phyloP scores from a whole-genome alignment of 495 filamentous ascomycete genomes.

The Podospora pseudopauciseta region DNA sequence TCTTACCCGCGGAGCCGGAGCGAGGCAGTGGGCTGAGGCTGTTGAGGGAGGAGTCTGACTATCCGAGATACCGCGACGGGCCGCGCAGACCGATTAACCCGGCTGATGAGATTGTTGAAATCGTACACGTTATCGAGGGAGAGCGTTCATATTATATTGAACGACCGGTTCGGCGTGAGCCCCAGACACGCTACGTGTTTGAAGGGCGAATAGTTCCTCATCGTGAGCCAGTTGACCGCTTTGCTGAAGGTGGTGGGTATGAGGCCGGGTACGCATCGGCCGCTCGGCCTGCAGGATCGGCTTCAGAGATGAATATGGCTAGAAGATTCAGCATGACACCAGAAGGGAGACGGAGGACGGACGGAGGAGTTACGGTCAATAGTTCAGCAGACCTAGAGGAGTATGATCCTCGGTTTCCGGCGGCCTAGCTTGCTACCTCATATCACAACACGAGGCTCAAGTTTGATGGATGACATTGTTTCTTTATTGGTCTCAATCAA shows the following conservation, averaged over 20 bases:
- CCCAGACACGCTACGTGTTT: conserved; percentile 21
- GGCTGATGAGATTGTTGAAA: conserved; percentile 40
- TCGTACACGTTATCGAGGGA: conserved; percentile 44
- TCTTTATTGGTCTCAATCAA: background rate
- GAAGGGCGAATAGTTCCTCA: conserved; percentile 14
- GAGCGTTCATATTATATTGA: conserved; percentile 40
- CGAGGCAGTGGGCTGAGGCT: background rate
- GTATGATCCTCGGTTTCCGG: conserved; percentile 40
- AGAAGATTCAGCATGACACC: conserved; percentile 4
- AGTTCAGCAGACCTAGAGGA: conserved; percentile 35
- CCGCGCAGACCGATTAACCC: conserved; percentile 25
- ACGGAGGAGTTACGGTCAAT: conserved; percentile 12
- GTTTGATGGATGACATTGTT: background rate
- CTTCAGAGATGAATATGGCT: background rate
- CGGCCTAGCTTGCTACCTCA: conserved; percentile 10
- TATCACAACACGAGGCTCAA: background rate
- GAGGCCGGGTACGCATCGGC: background rate
- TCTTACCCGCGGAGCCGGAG: background rate
- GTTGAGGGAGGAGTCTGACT: conserved; percentile 27
- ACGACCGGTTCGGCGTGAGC: conserved; percentile 37
- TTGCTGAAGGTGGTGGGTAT: background rate
- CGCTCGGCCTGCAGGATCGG: background rate
- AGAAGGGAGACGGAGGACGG: conserved; percentile 4
- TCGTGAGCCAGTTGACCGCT: conserved; percentile 12
- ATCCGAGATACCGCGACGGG: conserved; percentile 33